Evolutionary conservation across 192 early-diverging fungal species (phyloP).

Genomic region (Linnemannia exigua): DNA sequence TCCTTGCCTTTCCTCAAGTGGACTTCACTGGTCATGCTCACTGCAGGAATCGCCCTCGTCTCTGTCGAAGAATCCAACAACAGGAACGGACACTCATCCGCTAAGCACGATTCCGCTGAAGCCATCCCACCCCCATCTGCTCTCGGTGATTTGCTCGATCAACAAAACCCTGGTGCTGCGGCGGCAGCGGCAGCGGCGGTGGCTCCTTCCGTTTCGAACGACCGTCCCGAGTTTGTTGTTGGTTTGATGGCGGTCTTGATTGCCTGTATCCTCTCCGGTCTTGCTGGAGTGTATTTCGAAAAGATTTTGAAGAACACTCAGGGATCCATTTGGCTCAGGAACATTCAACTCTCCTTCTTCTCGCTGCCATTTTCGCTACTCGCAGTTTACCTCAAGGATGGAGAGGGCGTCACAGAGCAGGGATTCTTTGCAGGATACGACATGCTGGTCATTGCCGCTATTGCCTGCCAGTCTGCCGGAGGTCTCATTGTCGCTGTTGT

Average conservation of each 20-base stretch:
- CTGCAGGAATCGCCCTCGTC: slow-evolving; percentile 90
- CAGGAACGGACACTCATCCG: slow-evolving; percentile 11
- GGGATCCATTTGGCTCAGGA: slow-evolving; percentile 90
- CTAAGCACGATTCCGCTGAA: slow-evolving; percentile 16
- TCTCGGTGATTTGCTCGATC: slow-evolving; percentile 19
- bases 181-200: slow-evolving; percentile 23
- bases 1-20: slow-evolving; percentile 82
- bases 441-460: slow-evolving; percentile 83
- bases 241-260: slow-evolving; percentile 85
- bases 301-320: slow-evolving; percentile 92
- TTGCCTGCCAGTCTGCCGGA: slow-evolving; percentile 90
- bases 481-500: slow-evolving; percentile 96
- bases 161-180: slow-evolving; percentile 12
- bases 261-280: slow-evolving; percentile 92
- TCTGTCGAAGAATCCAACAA: slow-evolving; percentile 72
- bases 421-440: slow-evolving; percentile 97
- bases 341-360: slow-evolving; percentile 93
- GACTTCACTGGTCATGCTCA: slow-evolving; percentile 86
- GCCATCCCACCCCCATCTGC: slow-evolving; percentile 24
- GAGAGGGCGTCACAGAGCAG: slow-evolving; percentile 70
- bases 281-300: slow-evolving; percentile 99
- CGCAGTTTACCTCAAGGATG: slow-evolving; percentile 86
- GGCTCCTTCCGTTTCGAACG: slow-evolving; percentile 20
- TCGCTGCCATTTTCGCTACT: slow-evolving; percentile 86
- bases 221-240: slow-evolving; percentile 66